These are phyloP conservation scores for Fusarium abutilonis DNA, from an alignment of 2,329 filamentous ascomycete genomes.

Conservation along the genomic window DNA sequence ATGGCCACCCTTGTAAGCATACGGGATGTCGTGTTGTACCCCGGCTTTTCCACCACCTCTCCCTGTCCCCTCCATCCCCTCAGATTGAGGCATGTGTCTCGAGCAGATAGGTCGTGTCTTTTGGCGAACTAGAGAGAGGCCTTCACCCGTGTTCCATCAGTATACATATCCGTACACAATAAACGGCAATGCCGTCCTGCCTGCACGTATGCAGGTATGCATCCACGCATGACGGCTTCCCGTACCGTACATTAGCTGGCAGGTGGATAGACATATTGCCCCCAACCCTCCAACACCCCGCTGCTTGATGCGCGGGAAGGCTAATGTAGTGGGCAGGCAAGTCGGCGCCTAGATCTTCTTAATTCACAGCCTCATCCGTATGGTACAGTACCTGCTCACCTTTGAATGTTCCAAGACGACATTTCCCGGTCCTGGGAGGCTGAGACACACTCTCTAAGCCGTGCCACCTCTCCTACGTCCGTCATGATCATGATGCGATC, in stretches of 20 bases:
- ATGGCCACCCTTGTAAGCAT: constrained; percentile 21
- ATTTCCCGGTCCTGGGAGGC: constrained; percentile 7
- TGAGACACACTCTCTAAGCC: constrained; percentile 14
- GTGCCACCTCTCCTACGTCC: constrained; percentile 25
- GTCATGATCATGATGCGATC: constrained; percentile 40
- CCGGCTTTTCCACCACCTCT: constrained; percentile 8
- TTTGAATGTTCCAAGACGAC: neutral
- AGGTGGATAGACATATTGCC: constrained; percentile 41
- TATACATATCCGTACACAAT: constrained; percentile 43
- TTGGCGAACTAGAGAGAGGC: constrained; percentile 14
- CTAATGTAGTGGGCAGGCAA: constrained; percentile 46
- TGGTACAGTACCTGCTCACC: constrained; percentile 1
- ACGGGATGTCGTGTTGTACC: constrained; percentile 6
- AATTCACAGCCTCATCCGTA: constrained; percentile 26
- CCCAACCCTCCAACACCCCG: constrained; percentile 38
- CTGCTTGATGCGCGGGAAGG: constrained; percentile 47
- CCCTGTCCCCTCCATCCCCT: constrained; percentile 7
- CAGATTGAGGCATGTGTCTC: constrained; percentile 14
- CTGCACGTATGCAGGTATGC: constrained; percentile 32
- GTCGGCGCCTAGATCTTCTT: constrained; percentile 40
- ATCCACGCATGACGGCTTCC: constrained; percentile 39
- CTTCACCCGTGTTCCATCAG: constrained; percentile 30
- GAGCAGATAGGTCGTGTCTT: constrained; percentile 26
- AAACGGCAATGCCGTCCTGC: constrained; percentile 32
- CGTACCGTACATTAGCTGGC: constrained; percentile 43